Conservation (phyloP, 140 eudicot genomes). For the Cichorium intybus region DNA sequence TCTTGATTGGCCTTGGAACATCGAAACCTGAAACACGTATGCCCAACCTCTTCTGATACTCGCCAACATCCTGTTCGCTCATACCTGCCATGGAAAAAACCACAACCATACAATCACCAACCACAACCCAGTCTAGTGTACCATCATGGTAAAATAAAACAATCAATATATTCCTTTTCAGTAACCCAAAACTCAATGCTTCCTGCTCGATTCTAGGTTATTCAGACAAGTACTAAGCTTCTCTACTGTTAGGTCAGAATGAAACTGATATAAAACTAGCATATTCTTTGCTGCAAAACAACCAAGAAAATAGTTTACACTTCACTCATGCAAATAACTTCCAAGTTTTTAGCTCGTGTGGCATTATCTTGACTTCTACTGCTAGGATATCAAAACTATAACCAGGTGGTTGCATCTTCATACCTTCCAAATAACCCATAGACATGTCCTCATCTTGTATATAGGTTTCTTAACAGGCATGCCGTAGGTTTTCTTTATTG, state of each 20-base stretch:
- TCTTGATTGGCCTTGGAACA: slow-evolving; percentile 90
- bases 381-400: background rate
- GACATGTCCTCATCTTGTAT: slow-evolving; percentile 6
- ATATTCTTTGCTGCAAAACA: background rate
- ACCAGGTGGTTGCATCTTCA: background rate
- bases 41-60: slow-evolving; percentile 72
- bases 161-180: background rate
- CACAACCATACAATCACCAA: slow-evolving; percentile 9
- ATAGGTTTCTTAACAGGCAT: background rate
- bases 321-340: background rate
- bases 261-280: slow-evolving; percentile 1
- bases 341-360: too few relatives aligned
- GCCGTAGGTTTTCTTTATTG: background rate
- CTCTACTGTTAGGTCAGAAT: slow-evolving; percentile 1
- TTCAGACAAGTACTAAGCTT: background rate
- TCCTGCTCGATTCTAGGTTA: background rate
- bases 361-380: background rate
- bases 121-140: background rate
- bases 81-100: slow-evolving; percentile 52
- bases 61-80: slow-evolving; percentile 87
- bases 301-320: background rate
- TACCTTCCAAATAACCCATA: slow-evolving; percentile 5
- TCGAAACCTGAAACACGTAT: slow-evolving; percentile 95
- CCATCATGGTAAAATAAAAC: background rate
- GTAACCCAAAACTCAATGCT: too few relatives aligned